Evolutionary conservation across 2,329 filamentous ascomycete genomes (phyloP), one percentile per base, ranked within the genome.

Genomic region (Dactylellina drechsleri): DNA sequence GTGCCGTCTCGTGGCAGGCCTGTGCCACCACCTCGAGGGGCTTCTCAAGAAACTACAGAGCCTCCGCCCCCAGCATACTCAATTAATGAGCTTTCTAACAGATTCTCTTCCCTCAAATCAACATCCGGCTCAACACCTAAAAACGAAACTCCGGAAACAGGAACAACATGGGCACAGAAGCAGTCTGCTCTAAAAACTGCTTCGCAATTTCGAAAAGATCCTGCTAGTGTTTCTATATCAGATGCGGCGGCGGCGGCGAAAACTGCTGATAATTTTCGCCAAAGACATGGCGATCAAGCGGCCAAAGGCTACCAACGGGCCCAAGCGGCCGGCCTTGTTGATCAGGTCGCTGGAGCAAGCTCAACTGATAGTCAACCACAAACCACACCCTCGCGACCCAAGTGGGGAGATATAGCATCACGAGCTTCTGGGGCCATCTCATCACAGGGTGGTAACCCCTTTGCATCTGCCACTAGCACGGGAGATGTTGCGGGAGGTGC

Each of bases 231-330:
- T 1, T 88, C 87, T 0, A 77, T 89, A 1, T 82, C 86, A 3
- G 88, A 91, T 78, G 84, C 86, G 7, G 84, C 83, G 71, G 82
- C 84, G 45, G 86, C 88, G 13, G 89, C 87, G 0, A 84, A 84
- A 28, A 90, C 88, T 43, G 86, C 86, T 45, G 89, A 88, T 77
- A 90, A 90, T 79, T 91, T 92, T 81, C 88, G 89, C 13, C 87
- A 91, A 80, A 83, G 89, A 28, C 89, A 92, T 78, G 87, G 89
- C 2, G 89, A 90, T 16, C 88, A 91, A 80, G 86, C 91, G 4
- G 85, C 87, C 0, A 82, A 86, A 4, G 89, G 89, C 0, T 84
- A 85, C 78, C 83, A 85, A 79, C 85, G 84, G 18, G 88, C 88
- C 2, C 87, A 85, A 40, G 76, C 76, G 20, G 62, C 77, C 18